A percentile compares a stretch with the other conserved stretches of the same genome.
Evolutionary conservation across 202 grass and related monocot genomes (phyloP).

Genomic region (Alloteropsis angusta): DNA sequence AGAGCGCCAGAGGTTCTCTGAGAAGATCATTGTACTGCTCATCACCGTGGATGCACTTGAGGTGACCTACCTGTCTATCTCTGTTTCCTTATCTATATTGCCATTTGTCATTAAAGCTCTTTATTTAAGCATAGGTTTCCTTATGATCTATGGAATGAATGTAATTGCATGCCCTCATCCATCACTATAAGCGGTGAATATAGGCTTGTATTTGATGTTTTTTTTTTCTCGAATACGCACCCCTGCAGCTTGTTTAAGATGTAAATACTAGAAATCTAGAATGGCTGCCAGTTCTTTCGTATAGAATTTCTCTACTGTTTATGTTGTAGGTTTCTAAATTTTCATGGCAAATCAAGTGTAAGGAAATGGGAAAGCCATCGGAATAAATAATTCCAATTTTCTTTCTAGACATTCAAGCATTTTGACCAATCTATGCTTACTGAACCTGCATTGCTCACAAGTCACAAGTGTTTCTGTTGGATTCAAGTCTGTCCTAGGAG

Average conservation of each 20-base stretch:
- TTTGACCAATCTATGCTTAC: not conserved
- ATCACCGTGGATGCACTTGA: slow-evolving; percentile 74
- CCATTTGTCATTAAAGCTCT: not conserved
- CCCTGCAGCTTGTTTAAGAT: not conserved
- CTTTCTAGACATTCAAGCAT: not conserved
- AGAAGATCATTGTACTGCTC: slow-evolving; percentile 90
- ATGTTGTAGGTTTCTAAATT: not conserved
- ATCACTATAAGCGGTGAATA: not conserved
- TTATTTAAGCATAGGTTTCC: not conserved
- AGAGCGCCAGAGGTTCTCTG: slow-evolving; percentile 68
- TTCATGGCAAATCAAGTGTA: not conserved
- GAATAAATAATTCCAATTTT: not conserved
- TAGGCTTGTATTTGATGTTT: no score
- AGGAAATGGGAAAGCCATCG: not conserved
- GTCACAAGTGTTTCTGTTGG: not conserved
- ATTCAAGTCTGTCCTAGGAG: not conserved
- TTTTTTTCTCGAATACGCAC: no score
- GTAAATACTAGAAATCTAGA: not conserved
- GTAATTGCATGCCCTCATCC: not conserved
- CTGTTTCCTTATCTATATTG: not conserved
- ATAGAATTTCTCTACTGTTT: not conserved
- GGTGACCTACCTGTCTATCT: slow-evolving; percentile 35
- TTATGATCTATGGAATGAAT: not conserved
- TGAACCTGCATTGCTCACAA: not conserved
- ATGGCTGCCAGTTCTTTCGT: not conserved